These are phyloP conservation scores for Clarkia xantiana DNA, from an alignment of 345 rosid species.

Conservation along the genomic window DNA sequence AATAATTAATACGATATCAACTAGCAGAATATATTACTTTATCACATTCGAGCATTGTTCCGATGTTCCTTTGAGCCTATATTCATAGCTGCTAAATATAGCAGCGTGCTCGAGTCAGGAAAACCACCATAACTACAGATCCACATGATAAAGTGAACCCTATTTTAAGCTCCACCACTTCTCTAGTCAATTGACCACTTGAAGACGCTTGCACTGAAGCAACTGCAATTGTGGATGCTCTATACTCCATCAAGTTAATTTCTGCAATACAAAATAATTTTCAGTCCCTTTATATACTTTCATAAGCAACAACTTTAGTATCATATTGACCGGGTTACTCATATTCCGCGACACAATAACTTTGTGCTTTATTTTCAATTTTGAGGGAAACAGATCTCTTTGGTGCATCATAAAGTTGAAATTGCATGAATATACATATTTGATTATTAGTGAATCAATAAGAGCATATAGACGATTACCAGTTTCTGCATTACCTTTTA, in stretches of 20 bases:
- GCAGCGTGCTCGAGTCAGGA: no score
- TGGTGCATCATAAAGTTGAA: neutral
- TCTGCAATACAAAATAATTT: constrained; percentile 22
- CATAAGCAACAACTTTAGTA: no score
- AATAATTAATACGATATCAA: no score
- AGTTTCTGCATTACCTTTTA: constrained; percentile 33
- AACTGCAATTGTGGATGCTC: constrained; percentile 62
- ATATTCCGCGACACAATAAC: no score
- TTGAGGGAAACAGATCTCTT: neutral
- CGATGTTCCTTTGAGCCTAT: no score
- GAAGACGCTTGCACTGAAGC: constrained; percentile 54
- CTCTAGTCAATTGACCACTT: constrained; percentile 31
- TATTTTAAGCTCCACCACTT: constrained; percentile 33
- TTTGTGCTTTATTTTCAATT: no score
- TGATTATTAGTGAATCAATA: neutral
- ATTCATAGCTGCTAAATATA: no score
- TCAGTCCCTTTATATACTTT: neutral
- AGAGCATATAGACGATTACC: neutral
- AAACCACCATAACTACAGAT: constrained; percentile 38
- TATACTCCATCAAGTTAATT: constrained; percentile 40
- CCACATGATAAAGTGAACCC: constrained; percentile 31
- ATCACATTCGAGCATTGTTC: no score
- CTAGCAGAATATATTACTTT: no score
- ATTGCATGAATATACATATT: neutral
- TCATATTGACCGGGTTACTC: no score